A percentile compares a stretch with the other conserved stretches of the same genome.
Conservation (phyloP, 164 flowering plant genomes). For the Berberis thunbergii region DNA sequence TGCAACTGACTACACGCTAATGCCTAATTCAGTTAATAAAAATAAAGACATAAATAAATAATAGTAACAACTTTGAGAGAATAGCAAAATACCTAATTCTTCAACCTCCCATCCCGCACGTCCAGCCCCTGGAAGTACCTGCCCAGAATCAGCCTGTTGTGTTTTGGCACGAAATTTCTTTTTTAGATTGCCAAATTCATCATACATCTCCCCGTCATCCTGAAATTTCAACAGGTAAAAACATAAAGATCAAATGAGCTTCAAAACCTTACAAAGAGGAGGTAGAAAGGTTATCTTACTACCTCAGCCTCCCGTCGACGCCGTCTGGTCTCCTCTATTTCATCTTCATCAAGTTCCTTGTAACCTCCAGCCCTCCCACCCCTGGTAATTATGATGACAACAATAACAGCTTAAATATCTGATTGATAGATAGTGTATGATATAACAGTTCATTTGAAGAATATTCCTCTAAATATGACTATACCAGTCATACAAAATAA, state of each 20-base stretch:
- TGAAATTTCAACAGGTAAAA: slow-evolving; percentile 18
- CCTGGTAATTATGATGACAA: slow-evolving; percentile 26
- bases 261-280: background rate
- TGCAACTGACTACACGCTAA: too few relatives aligned
- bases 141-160: slow-evolving; percentile 61
- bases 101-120: slow-evolving; percentile 99
- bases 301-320: slow-evolving; percentile 91
- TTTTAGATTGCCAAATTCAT: slow-evolving; percentile 97
- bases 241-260: slow-evolving; percentile 6
- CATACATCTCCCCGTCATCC: slow-evolving; percentile 99
- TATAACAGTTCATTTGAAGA: too few relatives aligned
- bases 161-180: slow-evolving; percentile 89
- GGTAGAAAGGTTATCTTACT: slow-evolving; percentile 23
- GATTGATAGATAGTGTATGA: too few relatives aligned
- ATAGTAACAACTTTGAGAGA: background rate
- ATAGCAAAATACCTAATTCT: slow-evolving; percentile 59
- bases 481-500: too few relatives aligned
- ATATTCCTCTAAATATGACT: too few relatives aligned
- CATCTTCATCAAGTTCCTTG: slow-evolving; percentile 98
- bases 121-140: slow-evolving; percentile 66
- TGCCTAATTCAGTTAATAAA: too few relatives aligned
- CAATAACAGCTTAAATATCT: background rate
- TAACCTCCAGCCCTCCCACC: slow-evolving; percentile 99
- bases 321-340: slow-evolving; percentile 80
- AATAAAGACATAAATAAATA: too few relatives aligned